These are phyloP conservation scores for Paraphoma sp. DNA, from an alignment of 2,329 filamentous ascomycete species.

Conservation along the genomic window DNA sequence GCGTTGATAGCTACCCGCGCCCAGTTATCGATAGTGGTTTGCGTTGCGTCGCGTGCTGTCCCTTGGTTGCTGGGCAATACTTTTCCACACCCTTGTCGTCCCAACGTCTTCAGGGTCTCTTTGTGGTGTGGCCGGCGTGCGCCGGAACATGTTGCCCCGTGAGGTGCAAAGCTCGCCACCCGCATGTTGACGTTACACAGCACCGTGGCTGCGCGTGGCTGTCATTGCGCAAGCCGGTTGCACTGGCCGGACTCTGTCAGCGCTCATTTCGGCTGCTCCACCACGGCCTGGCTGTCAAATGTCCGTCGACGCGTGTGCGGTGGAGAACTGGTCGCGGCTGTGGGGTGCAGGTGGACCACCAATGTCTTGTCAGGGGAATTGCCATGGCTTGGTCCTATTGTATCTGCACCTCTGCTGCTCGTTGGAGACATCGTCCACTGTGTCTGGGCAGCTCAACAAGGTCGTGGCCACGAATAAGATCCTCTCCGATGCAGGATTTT, in stretches of 20 bases:
- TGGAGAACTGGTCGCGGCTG: not conserved
- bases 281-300: not conserved
- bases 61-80: not conserved
- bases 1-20: not conserved
- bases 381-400: not conserved
- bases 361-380: not conserved
- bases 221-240: not conserved
- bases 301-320: slow-evolving; percentile 2
- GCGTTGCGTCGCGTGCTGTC: not conserved
- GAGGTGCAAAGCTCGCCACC: too few relatives aligned
- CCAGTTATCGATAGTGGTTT: not conserved
- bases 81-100: not conserved
- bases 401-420: not conserved
- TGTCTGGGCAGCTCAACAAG: not conserved
- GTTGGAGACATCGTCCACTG: not conserved
- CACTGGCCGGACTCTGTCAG: not conserved
- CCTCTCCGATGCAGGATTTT: too few relatives aligned
- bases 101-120: not conserved
- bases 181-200: not conserved
- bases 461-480: too few relatives aligned
- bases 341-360: not conserved
- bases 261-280: not conserved
- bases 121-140: not conserved
- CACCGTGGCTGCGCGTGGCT: not conserved
- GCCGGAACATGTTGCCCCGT: not conserved